phyloP scores from a whole-genome alignment of 1,139 yeast genomes.

The Diutina mesorugosa region DNA sequence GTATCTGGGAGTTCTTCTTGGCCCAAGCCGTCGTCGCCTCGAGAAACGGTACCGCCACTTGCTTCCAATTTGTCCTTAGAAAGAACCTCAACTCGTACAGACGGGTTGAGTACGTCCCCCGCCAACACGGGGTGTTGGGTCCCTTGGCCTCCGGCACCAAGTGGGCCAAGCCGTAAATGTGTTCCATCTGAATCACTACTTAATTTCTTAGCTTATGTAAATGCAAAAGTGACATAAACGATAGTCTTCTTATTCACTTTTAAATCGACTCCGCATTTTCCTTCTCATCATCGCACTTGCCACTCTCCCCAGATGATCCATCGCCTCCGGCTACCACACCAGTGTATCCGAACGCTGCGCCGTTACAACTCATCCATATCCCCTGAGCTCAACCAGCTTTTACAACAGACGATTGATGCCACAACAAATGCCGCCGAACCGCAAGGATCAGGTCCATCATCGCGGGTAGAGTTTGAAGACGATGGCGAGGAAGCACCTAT shows the following conservation, averaged over 20 bases:
- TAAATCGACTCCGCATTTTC: background rate
- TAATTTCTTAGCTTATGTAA: background rate
- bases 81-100: constrained; percentile 80
- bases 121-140: constrained; percentile 62
- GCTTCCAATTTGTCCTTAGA: constrained; percentile 84
- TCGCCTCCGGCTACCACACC: background rate
- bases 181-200: background rate
- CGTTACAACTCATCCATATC: background rate
- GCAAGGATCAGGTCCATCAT: background rate
- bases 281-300: background rate
- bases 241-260: background rate
- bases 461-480: background rate
- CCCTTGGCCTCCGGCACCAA: constrained; percentile 40
- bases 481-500: background rate
- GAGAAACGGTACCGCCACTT: constrained; percentile 89
- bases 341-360: background rate
- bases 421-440: background rate
- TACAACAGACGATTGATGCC: background rate
- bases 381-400: background rate
- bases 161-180: constrained; percentile 21
- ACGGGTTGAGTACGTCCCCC: constrained; percentile 70
- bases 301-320: background rate
- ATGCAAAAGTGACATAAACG: background rate
- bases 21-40: constrained; percentile 73
- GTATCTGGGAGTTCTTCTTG: constrained; percentile 89